phyloP scores from a whole-genome alignment of 805 yeast species.

The Debaryomyces tyrocola region DNA sequence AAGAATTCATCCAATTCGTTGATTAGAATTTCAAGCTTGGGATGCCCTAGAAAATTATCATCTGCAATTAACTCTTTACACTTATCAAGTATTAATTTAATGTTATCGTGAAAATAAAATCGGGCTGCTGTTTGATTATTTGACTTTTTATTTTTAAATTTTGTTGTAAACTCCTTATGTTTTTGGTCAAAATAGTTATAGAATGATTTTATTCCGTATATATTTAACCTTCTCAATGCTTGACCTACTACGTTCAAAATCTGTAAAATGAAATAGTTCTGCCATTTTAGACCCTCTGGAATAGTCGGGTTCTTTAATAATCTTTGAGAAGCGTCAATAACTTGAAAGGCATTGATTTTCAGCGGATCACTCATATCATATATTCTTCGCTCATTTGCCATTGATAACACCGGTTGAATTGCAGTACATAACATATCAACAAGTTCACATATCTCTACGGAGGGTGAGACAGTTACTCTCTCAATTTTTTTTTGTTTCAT shows the following conservation, averaged over 20 bases:
- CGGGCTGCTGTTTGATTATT: conserved; percentile 61
- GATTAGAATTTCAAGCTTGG: conserved; percentile 62
- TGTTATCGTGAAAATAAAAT: conserved; percentile 54
- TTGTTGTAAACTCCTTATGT: conserved; percentile 55
- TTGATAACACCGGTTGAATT: conserved; percentile 60
- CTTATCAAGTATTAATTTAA: conserved; percentile 42
- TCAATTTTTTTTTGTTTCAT: conserved; percentile 68
- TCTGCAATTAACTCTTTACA: conserved; percentile 46
- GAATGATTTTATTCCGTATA: conserved; percentile 83
- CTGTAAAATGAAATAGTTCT: conserved; percentile 59
- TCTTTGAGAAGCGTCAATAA: conserved; percentile 66
- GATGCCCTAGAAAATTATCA: conserved; percentile 56
- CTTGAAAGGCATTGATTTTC: conserved; percentile 65
- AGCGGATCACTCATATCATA: conserved; percentile 67
- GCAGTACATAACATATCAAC: conserved; percentile 61
- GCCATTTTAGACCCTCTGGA: conserved; percentile 75
- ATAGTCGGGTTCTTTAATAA: conserved; percentile 52
- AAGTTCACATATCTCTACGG: conserved; percentile 55
- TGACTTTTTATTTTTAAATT: conserved; percentile 56
- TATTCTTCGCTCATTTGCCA: conserved; percentile 63
- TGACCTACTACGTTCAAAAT: conserved; percentile 72
- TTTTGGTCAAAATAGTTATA: conserved; percentile 64
- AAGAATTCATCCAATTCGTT: conserved; percentile 61
- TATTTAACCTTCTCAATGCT: conserved; percentile 63
- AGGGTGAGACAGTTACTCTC: conserved; percentile 54